Base-by-base conservation (phyloP, 805 yeast genomes). In the Sungouiozyma ichnusensis region DNA sequence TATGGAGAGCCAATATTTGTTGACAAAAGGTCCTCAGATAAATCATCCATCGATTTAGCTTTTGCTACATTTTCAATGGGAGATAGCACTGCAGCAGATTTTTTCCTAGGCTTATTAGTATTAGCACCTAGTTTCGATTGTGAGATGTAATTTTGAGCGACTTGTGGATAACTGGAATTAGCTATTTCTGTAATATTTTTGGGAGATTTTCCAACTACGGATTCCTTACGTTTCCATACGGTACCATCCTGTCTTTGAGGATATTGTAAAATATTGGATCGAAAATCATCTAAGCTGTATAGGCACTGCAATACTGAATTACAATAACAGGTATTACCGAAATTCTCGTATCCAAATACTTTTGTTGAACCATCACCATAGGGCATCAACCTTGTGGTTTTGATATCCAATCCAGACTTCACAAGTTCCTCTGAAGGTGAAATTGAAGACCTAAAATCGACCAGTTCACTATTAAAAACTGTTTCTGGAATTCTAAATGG, bases 261-360 rank as follows among this genome's bases (percentile, higher is more conserved):
- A 44, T 67, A 69, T 41, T 67, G 62, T 39, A 77, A 59, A 2
- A 83, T 58, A 38, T 68, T 71, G 13, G 67, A 63, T 38, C 96
- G 72, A 54, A 90, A 86, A 19, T 72, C 73, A 29, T 72, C 71
- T 3, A 88, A 72, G 63, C 83, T 81, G 65, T 75, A 90, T 11
- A 90, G 71, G 50, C 94, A 85, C 58, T 92, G 97, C 16, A 90
- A 65, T 19, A 92, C 85, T 7, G 95, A 85, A 54, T 92, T 90
- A 62, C 95, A 85, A 64, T 90, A 90, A 64, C 97, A 92, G 0
- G 96, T 87, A 57, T 87, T 80, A 2, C 94, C 94, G 52, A 82
- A 82, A 56, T 83, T 83, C 57, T 83, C 92, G 73, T 82, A 74
- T 1, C 94, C 94, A 57, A 74, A 83, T 13, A 83, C 72, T 56